phyloP scores from a whole-genome alignment of 1,284 basidiomycete species.

The Ceratobasidium sp. region DNA sequence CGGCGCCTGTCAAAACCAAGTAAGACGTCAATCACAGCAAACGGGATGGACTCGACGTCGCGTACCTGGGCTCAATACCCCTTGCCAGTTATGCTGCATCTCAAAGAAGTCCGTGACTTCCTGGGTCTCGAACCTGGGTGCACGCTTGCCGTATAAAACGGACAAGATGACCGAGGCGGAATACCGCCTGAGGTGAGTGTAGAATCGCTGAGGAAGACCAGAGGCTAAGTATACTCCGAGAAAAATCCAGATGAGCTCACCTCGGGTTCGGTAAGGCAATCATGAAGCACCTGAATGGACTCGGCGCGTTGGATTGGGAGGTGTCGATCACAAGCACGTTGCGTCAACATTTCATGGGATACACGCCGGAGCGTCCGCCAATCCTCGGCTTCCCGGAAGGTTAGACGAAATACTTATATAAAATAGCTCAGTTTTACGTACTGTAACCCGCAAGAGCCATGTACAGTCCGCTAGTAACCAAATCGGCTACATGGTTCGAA shows the following conservation, averaged over 20 bases:
- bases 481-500: constrained; percentile 52
- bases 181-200: constrained; percentile 5
- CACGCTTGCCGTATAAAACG: constrained; percentile 29
- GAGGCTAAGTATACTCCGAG: neutral
- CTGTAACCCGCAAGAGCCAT: constrained; percentile 53
- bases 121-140: constrained; percentile 8
- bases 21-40: neutral
- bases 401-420: too few relatives aligned
- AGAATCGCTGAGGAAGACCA: neutral
- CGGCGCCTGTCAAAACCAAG: constrained; percentile 51
- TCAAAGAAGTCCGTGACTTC: constrained; percentile 2
- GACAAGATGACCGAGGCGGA: constrained; percentile 24
- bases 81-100: constrained; percentile 1
- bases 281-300: constrained; percentile 58
- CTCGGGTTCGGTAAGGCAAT: constrained; percentile 54
- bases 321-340: constrained; percentile 52
- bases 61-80: neutral
- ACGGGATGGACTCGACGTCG: too few relatives aligned
- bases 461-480: constrained; percentile 48
- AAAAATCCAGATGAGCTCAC: constrained; percentile 50
- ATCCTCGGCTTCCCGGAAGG: constrained; percentile 48
- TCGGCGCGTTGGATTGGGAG: constrained; percentile 57
- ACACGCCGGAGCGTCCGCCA: constrained; percentile 57
- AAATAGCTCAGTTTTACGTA: constrained; percentile 40
- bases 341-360: constrained; percentile 55